A percentile compares a stretch with the other conserved stretches of the same genome.
These are phyloP conservation scores for Trypanosoma platydactyli DNA, from an alignment of 208 protist species.

Conservation along the genomic window DNA sequence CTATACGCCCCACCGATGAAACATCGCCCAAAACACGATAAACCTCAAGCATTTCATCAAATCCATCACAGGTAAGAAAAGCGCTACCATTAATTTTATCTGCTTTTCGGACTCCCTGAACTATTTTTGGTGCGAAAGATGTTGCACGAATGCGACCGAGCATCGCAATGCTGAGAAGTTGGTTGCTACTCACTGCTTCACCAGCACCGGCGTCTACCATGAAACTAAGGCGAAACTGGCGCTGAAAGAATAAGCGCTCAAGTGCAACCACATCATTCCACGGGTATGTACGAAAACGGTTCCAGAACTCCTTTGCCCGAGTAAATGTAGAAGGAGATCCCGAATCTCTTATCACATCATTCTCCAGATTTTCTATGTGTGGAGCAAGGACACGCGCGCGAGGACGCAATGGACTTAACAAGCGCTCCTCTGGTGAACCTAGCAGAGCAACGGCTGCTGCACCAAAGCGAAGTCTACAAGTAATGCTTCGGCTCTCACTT, in stretches of 20 bases:
- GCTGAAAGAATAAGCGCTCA: constrained; percentile 33
- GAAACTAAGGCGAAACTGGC: constrained; percentile 29
- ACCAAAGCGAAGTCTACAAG: constrained; percentile 18
- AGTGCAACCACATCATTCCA: constrained; percentile 21
- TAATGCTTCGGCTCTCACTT: background rate
- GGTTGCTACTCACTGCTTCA: constrained; percentile 13
- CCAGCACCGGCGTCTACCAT: background rate
- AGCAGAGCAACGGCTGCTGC: constrained; percentile 16
- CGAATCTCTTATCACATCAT: background rate
- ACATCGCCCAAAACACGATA: background rate
- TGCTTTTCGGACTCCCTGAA: background rate
- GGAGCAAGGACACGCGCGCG: background rate
- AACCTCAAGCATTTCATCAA: background rate
- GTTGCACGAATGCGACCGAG: constrained; percentile 36
- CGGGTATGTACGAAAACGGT: constrained; percentile 17
- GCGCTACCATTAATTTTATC: background rate
- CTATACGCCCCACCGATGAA: background rate
- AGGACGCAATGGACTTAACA: constrained; percentile 28
- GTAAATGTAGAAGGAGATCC: background rate
- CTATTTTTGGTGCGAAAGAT: constrained; percentile 20
- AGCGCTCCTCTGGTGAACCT: constrained; percentile 27
- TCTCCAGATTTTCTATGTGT: background rate
- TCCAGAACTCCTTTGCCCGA: background rate
- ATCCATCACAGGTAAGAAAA: constrained; percentile 13
- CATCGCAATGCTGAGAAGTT: constrained; percentile 25